These are phyloP conservation scores for Teratosphaeria viscida DNA, from an alignment of 2,329 filamentous ascomycete species.

Conservation along the genomic window DNA sequence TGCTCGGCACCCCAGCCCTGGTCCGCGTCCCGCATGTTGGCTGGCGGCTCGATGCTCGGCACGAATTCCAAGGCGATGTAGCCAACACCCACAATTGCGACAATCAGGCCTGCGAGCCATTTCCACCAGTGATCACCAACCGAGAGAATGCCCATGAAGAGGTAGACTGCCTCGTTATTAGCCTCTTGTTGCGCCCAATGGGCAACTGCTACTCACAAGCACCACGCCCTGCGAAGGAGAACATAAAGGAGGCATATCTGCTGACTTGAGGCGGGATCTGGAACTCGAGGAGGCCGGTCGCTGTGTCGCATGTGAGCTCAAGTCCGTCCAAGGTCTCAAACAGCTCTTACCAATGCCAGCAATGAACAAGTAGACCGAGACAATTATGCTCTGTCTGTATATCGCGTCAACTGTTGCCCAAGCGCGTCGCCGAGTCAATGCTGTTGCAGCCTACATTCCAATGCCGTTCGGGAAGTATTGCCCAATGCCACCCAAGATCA, in stretches of 20 bases:
- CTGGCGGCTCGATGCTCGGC: conserved; percentile 42
- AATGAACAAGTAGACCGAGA: conserved; percentile 78
- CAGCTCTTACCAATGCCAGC: conserved; percentile 67
- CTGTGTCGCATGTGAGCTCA: conserved; percentile 29
- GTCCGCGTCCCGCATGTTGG: conserved; percentile 45
- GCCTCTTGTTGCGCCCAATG: not conserved
- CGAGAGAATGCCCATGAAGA: conserved; percentile 84
- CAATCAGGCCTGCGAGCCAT: conserved; percentile 65
- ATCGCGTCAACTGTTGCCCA: not conserved
- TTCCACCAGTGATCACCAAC: conserved; percentile 57
- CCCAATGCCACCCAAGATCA: conserved; percentile 72
- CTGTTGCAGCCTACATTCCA: conserved; percentile 41
- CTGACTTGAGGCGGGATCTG: conserved; percentile 88
- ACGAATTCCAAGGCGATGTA: conserved; percentile 51
- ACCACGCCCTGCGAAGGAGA: conserved; percentile 92
- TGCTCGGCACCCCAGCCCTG: conserved; percentile 44
- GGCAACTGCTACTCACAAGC: conserved; percentile 55
- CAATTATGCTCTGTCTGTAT: conserved; percentile 57
- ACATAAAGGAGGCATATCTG: conserved; percentile 93
- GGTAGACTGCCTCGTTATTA: conserved; percentile 60
- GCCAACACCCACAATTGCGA: conserved; percentile 66
- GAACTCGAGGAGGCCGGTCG: conserved; percentile 64
- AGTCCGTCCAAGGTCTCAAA: not conserved
- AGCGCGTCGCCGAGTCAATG: conserved; percentile 10
- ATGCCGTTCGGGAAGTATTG: conserved; percentile 51